Evolutionary conservation across 2,329 filamentous ascomycete species (phyloP), one percentile per base, ranked within the genome.

Genomic region (Aspergillus carbonarius): DNA sequence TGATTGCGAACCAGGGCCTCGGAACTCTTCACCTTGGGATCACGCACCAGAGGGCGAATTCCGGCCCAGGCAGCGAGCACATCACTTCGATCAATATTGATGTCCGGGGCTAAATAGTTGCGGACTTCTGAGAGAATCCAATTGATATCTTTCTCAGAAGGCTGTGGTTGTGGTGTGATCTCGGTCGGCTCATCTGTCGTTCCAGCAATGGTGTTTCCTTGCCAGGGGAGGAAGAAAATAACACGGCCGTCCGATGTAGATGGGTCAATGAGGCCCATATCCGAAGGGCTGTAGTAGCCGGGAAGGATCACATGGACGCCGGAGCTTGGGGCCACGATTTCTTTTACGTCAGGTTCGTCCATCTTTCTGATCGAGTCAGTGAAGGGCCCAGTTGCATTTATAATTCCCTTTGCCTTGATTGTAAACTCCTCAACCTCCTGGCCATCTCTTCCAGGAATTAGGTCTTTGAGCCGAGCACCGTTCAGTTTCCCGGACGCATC

Each of bases 181-280:
- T 82, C 79, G 37, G 88, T 89, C 3, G 91, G 87, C 39, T 89
- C 88, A 71, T 96, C 92, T 7, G 91, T 96, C 5, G 92, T 96
- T 61, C 92, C 92, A 47, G 91, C 92, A 70, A 96, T 95, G 13
- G 91, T 96, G 78, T 95, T 95, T 50, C 91, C 91, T 78, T 96
- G 91, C 92, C 92, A 96, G 20, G 92, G 92, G 40, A 96, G 82
- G 82, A 96, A 96, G 85, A 96, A 96, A 70, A 96, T 93, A 51
- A 96, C 92, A 72, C 92, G 86, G 18, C 92, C 92, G 70, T 96
- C 92, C 1, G 91, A 96, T 1, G 92, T 95, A 40, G 87, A 86
- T 5, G 92, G 91, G 69, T 96, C 92, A 67, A 96, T 90, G 40
- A 96, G 82, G 61, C 92, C 92, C 91, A 96, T 95, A 70, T 92